Conservation (phyloP, 495 filamentous ascomycete species). For the Penicillium samsonianum region DNA sequence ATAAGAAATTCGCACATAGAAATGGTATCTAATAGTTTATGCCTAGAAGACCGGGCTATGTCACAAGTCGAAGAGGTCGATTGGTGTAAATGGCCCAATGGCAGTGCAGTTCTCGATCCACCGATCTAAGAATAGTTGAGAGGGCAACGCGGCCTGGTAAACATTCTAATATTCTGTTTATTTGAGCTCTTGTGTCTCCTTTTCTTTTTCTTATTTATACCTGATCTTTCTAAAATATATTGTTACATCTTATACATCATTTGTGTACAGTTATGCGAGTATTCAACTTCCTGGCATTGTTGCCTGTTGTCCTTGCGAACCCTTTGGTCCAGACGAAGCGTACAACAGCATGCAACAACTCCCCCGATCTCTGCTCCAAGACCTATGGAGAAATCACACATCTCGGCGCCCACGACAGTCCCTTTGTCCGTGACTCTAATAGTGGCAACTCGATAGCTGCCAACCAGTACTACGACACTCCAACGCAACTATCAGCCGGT, state of each 20-base stretch:
- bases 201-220: slow-evolving; percentile 11
- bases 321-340: slow-evolving; percentile 28
- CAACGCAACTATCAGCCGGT: slow-evolving; percentile 67
- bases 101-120: slow-evolving; percentile 19
- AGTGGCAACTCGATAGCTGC: slow-evolving; percentile 57
- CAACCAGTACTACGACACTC: slow-evolving; percentile 73
- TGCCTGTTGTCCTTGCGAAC: slow-evolving; percentile 35
- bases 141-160: slow-evolving; percentile 38
- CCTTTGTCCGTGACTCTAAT: slow-evolving; percentile 55
- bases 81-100: slow-evolving; percentile 2
- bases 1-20: not conserved
- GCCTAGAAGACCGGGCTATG: not conserved
- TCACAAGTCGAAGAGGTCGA: slow-evolving; percentile 1
- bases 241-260: slow-evolving; percentile 4
- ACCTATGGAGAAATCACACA: slow-evolving; percentile 63
- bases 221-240: slow-evolving; percentile 7
- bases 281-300: slow-evolving; percentile 31
- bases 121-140: slow-evolving; percentile 41
- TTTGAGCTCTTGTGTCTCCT: not conserved
- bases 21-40: not conserved
- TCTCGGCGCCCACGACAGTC: slow-evolving; percentile 64
- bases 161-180: slow-evolving; percentile 16
- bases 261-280: slow-evolving; percentile 32
- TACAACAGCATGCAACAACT: slow-evolving; percentile 61
- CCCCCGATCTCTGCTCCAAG: slow-evolving; percentile 58